Conservation (phyloP, 441 rosid species). For the Populus hybrid region DNA sequence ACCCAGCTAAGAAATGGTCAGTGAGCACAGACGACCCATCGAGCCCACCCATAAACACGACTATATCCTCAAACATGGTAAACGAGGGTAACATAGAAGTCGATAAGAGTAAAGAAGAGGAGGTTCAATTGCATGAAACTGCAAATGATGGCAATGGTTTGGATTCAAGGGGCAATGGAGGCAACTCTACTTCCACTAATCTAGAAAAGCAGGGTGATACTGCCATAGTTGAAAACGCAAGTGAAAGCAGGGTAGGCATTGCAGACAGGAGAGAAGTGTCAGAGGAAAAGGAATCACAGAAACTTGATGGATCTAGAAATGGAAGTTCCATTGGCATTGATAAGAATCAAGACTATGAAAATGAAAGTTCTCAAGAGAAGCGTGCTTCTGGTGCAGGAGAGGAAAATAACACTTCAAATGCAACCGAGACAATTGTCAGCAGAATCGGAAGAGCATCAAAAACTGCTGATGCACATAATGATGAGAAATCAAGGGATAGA, state of each 20-base stretch:
- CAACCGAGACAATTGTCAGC: neutral
- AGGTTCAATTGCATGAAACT: slow-evolving; percentile 2
- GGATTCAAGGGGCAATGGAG: slow-evolving; percentile 8
- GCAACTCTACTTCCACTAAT: slow-evolving; percentile 1
- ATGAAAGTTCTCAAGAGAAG: neutral
- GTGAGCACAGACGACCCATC: slow-evolving; percentile 30
- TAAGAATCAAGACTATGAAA: neutral
- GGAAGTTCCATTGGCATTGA: neutral
- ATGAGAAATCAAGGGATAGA: neutral
- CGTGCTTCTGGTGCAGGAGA: slow-evolving; percentile 3
- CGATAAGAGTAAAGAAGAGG: neutral
- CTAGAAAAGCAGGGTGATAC: neutral
- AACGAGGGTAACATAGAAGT: slow-evolving; percentile 5
- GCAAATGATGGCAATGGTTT: neutral
- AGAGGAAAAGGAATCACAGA: neutral
- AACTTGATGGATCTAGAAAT: neutral
- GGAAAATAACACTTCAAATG: slow-evolving; percentile 12
- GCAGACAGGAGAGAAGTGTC: slow-evolving; percentile 7
- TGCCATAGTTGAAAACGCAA: slow-evolving; percentile 3
- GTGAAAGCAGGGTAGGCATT: slow-evolving; percentile 5
- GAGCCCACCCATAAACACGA: slow-evolving; percentile 18
- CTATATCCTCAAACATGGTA: slow-evolving; percentile 1
- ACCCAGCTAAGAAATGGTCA: slow-evolving; percentile 24
- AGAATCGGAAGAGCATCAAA: slow-evolving; percentile 4
- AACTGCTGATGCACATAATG: slow-evolving; percentile 6